Base-by-base conservation (phyloP, 345 rosid genomes). In the Acer saccharum region DNA sequence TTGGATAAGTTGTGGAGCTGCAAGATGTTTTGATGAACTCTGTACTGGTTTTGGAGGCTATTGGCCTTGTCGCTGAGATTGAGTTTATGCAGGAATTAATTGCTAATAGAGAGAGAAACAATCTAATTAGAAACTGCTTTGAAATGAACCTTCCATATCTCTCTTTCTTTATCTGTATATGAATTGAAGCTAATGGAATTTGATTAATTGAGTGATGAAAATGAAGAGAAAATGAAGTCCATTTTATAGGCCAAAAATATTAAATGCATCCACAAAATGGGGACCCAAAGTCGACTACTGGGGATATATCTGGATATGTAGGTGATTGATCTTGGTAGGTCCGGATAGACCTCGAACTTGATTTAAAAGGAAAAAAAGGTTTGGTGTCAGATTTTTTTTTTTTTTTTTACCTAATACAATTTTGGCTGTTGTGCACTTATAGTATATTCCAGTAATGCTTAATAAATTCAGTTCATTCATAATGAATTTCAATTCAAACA, bases 11-110 rank as follows among this genome's bases (percentile, higher is more conserved):
- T 63, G 98, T 90, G 74, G 80, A 77, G 6, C 77, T 78, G 73
- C 97, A 94, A 8, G 91, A 89, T 39, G 88, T 83, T 78, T 65
- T 86, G 58, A 93, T 88, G 79, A 93, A 94, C 77, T 87, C 88
- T 2, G 84, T 83, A 87, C 66, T 76, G 39, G 80, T 61, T 52
- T 63, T 60, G 27, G 70, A 67, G 66, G 73, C 23, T 32, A 75
- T 60, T 63, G 21, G 57, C 67, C 88, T 76, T 0, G 77, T 66
- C 10, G 89, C 89, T 1, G 82, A 79, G 77, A 50, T 63, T 7
- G 78, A 69, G 61, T 71, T 72, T 41, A 78, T 46, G 69, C 6
- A 73, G 50, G 68, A 71, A 72, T 21, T 48, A 18, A 81, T 7
- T 73, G 85, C 23, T 17, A 82, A 12, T 29, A 82, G 23, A 74